These are phyloP conservation scores for Picea abies DNA, from an alignment of 83 land plant species.

Conservation along the genomic window DNA sequence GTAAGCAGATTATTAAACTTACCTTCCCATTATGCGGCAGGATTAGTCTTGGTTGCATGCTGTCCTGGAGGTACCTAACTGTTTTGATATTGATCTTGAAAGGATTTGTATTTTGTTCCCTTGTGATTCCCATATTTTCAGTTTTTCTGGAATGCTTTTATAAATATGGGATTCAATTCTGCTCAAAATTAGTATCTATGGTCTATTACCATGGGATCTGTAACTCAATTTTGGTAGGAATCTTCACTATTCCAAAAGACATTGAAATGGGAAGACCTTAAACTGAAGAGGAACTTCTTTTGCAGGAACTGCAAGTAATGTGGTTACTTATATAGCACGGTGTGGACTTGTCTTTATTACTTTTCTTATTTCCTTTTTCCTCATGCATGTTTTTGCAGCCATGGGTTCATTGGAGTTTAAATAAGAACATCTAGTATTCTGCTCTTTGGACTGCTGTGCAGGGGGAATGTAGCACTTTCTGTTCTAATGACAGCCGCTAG, in stretches of 20 bases:
- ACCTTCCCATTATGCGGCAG: slow-evolving; percentile 95
- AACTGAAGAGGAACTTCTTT: slow-evolving; percentile 16
- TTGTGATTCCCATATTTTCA: background rate
- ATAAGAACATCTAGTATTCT: slow-evolving; percentile 6
- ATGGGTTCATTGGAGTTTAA: background rate
- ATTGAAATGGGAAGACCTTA: background rate
- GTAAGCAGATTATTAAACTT: slow-evolving; percentile 67
- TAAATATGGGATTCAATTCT: background rate
- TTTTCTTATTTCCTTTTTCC: slow-evolving; percentile 6
- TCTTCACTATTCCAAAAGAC: background rate
- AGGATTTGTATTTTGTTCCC: background rate
- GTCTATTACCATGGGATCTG: background rate
- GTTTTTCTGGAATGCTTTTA: background rate
- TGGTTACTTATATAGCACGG: slow-evolving; percentile 94
- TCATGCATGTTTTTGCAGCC: background rate
- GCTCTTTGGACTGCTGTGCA: slow-evolving; percentile 41
- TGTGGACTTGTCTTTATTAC: slow-evolving; percentile 23
- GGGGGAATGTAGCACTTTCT: slow-evolving; percentile 91
- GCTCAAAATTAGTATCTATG: background rate
- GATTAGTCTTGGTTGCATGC: slow-evolving; percentile 83
- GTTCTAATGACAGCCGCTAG: slow-evolving; percentile 97
- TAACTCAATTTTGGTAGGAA: background rate
- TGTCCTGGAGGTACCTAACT: slow-evolving; percentile 82
- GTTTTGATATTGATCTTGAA: background rate
- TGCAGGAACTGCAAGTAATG: slow-evolving; percentile 94